phyloP scores from a whole-genome alignment of 2,329 filamentous ascomycete species.

The Gaeumannomyces tritici region DNA sequence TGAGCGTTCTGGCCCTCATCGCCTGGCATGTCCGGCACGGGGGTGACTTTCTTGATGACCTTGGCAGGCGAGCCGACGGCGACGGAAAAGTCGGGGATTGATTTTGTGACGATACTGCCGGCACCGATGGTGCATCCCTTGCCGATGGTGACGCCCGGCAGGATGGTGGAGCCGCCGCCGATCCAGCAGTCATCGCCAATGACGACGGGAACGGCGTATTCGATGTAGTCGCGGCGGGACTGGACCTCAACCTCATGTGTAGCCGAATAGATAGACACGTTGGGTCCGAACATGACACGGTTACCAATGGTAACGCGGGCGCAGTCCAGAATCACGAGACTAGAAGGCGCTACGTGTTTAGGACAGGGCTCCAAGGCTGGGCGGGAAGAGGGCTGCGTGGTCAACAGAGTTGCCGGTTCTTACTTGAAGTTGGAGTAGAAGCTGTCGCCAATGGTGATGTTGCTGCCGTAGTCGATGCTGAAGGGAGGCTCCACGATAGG shows the following conservation, averaged over 20 bases:
- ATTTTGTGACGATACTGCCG: conserved; percentile 38
- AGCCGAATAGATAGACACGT: conserved; percentile 60
- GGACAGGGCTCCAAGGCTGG: not conserved
- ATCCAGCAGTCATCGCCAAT: conserved; percentile 49
- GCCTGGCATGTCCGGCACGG: conserved; percentile 1
- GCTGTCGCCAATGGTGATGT: conserved; percentile 49
- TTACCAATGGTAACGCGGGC: conserved; percentile 59
- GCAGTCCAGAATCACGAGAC: not conserved
- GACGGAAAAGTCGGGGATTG: conserved; percentile 36
- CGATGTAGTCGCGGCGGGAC: conserved; percentile 34
- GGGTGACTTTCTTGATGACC: conserved; percentile 34
- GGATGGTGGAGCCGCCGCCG: conserved; percentile 36
- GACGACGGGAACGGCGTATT: conserved; percentile 33
- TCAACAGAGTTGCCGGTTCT: not conserved
- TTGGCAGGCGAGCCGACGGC: conserved; percentile 37
- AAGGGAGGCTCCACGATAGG: conserved; percentile 52
- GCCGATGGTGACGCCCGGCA: conserved; percentile 43
- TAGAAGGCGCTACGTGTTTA: no score
- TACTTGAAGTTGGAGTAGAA: conserved; percentile 55
- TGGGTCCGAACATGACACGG: conserved; percentile 62
- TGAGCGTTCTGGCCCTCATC: not conserved
- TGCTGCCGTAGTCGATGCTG: conserved; percentile 56
- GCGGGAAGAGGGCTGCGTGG: not conserved
- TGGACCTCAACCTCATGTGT: conserved; percentile 60
- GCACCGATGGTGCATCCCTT: conserved; percentile 41